Evolutionary conservation across 1,284 basidiomycete genomes (phyloP), one percentile per base, ranked within the genome.

Genomic region (Marasmius oreades): DNA sequence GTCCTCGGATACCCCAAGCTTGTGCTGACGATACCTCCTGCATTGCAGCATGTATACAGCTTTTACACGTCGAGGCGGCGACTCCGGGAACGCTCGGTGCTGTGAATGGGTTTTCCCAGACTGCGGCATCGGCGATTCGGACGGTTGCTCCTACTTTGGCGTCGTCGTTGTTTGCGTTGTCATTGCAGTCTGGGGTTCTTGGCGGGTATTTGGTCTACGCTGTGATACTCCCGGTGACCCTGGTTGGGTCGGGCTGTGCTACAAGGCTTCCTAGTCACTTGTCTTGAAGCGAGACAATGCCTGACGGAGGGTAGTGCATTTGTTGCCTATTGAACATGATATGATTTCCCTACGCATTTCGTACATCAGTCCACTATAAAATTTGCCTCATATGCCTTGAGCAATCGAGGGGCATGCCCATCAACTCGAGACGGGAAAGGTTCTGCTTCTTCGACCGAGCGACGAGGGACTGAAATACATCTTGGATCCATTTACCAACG

Each of bases 121-220:
- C 60, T 56, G 44, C 57, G 12, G 60, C 63, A 8, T 59, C 54
- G 36, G 54, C 42, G 2, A 34, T 47, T 16, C 28, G 57, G 26
- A 51, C 51, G 3, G 24, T 59, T 2, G 57, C 54, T 23, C 57
- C 57, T 23, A 18, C 52, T 31, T 28, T 55, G 4, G 57, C 57
- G 14, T 59, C 57, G 3, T 59, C 57, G 4, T 47, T 59, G 45
- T 59, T 59, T 42, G 7, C 22, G 34, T 5, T 44, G 5, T 59
- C 58, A 14, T 22, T 59, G 18, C 53, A 70, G 48, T 58, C 56
- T 12, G 61, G 64, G 48, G 50, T 70, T 10, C 48, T 63, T 6
- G 69, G 70, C 3, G 72, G 73, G 7, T 63, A 69, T 28, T 36
- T 70, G 46, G 70, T 73, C 14, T 73, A 72, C 43, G 50, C 53